phyloP scores from a whole-genome alignment of 1,284 basidiomycete genomes.

The Leucoagaricus sp. region DNA sequence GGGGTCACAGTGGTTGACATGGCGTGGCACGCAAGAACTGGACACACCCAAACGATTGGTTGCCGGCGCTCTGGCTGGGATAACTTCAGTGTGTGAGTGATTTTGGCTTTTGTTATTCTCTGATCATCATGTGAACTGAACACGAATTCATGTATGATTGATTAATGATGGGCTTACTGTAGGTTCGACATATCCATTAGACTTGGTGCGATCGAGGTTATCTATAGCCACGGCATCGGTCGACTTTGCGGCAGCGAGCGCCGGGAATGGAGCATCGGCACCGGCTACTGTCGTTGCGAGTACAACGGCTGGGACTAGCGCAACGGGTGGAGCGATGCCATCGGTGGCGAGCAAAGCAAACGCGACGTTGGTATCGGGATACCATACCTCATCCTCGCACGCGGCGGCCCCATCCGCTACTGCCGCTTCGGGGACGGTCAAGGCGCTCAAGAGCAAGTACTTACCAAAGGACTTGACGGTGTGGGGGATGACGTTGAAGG shows the following conservation, averaged over 20 bases:
- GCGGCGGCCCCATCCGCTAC: conserved; percentile 19
- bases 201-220: conserved; percentile 89
- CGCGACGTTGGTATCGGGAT: conserved; percentile 19
- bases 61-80: conserved; percentile 88
- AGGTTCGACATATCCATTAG: conserved; percentile 92
- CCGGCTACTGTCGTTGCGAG: neutral
- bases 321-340: neutral
- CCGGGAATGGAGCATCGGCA: neutral
- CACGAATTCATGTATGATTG: neutral
- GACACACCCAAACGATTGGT: conserved; percentile 83
- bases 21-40: conserved; percentile 67
- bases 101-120: conserved; percentile 11
- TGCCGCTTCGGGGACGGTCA: conserved; percentile 21
- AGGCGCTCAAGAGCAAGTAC: conserved; percentile 34
- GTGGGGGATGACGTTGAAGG: conserved; percentile 86
- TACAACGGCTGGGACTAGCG: neutral
- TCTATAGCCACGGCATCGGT: conserved; percentile 86
- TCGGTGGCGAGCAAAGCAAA: conserved; percentile 22
- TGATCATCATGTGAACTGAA: conserved; percentile 2
- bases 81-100: conserved; percentile 81
- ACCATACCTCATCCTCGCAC: conserved; percentile 17
- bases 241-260: conserved; percentile 22
- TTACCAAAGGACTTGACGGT: conserved; percentile 70
- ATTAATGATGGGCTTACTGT: conserved; percentile 1
- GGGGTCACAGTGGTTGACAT: conserved; percentile 61